These are phyloP conservation scores for Cercophora newfieldiana DNA, from an alignment of 495 filamentous ascomycete genomes.

Conservation along the genomic window DNA sequence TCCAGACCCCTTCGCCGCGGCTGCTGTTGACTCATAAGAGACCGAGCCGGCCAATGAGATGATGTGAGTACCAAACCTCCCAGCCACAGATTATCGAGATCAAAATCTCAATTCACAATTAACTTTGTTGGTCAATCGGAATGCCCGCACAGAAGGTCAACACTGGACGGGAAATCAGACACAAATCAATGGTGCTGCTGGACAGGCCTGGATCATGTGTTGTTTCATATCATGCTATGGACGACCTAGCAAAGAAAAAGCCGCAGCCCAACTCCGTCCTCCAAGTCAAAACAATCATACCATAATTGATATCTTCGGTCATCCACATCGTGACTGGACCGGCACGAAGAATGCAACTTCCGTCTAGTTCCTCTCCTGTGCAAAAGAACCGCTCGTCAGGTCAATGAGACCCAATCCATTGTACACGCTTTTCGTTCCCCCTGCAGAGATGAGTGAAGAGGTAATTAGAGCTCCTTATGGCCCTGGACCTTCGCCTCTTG, in stretches of 20 bases:
- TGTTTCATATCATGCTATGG: background rate
- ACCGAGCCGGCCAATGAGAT: background rate
- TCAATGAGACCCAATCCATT: no score
- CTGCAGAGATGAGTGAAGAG: background rate
- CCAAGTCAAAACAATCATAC: background rate
- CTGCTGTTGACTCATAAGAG: background rate
- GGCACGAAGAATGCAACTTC: background rate
- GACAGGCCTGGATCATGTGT: background rate
- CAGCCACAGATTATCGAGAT: background rate
- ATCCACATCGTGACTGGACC: background rate
- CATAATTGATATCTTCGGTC: background rate
- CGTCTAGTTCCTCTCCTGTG: no score
- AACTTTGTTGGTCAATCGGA: background rate
- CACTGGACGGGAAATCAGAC: background rate
- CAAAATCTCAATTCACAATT: background rate
- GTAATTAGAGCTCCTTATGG: conserved; percentile 26
- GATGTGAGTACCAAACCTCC: background rate
- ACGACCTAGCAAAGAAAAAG: background rate
- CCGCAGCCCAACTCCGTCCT: background rate
- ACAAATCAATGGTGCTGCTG: background rate
- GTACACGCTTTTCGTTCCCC: background rate
- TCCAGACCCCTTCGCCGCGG: background rate
- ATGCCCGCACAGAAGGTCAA: no score
- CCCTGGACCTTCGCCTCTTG: conserved; percentile 41
- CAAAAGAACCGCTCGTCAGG: no score